phyloP scores from a whole-genome alignment of 2,329 filamentous ascomycete species.

The Aspergillus alliaceus region DNA sequence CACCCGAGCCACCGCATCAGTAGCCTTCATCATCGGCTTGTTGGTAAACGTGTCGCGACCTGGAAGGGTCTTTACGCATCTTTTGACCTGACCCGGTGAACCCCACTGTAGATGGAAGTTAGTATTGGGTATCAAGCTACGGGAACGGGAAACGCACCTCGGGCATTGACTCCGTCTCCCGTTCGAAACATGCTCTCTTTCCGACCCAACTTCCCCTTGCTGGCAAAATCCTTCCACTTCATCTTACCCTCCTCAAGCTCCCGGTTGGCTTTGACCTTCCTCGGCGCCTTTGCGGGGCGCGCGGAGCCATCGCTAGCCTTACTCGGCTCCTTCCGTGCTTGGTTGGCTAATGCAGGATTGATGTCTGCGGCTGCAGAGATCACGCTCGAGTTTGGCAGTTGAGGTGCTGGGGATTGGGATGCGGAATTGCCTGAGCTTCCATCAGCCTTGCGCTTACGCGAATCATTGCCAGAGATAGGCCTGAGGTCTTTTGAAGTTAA shows the following conservation, averaged over 20 bases:
- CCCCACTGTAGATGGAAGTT: conserved; percentile 63
- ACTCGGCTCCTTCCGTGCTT: conserved; percentile 63
- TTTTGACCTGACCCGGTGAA: conserved; percentile 93
- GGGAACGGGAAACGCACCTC: conserved; percentile 60
- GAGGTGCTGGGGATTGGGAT: conserved; percentile 41
- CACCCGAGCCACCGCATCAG: conserved; percentile 15
- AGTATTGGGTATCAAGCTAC: conserved; percentile 3
- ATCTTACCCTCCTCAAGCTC: conserved; percentile 86
- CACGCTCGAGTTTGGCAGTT: conserved; percentile 51
- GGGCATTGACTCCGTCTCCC: conserved; percentile 77
- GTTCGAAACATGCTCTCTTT: conserved; percentile 98
- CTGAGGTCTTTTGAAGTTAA: conserved; percentile 80
- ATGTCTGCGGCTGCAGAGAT: conserved; percentile 68
- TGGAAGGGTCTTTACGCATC: conserved; percentile 88
- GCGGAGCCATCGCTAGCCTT: conserved; percentile 61
- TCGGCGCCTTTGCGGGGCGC: conserved; percentile 66
- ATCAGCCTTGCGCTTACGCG: conserved; percentile 84
- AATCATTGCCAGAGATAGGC: conserved; percentile 65
- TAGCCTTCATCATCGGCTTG: conserved; percentile 68
- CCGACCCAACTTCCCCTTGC: conserved; percentile 69
- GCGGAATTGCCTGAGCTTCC: conserved; percentile 59
- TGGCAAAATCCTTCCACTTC: conserved; percentile 92
- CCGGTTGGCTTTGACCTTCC: conserved; percentile 83
- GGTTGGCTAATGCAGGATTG: conserved; percentile 63
- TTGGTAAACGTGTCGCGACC: conserved; percentile 83